phyloP scores from a whole-genome alignment of 2,329 filamentous ascomycete genomes.

The Dothideomycetes sp. region DNA sequence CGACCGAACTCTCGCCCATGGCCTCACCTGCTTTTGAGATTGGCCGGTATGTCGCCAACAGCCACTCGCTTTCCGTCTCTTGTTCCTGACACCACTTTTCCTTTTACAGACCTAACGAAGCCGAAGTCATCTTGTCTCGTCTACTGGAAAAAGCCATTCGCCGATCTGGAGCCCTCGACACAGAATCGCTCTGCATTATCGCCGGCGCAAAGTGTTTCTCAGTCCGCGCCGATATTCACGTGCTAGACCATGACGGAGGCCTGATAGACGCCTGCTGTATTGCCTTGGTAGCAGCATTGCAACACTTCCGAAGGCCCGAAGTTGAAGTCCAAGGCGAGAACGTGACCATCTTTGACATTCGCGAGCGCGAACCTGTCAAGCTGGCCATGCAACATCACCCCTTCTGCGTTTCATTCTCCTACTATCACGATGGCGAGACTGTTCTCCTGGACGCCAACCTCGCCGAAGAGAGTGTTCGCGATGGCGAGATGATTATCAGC shows the following conservation, averaged over 20 bases:
- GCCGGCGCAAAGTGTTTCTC: constrained; percentile 88
- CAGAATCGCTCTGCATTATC: constrained; percentile 88
- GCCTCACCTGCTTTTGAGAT: constrained; percentile 83
- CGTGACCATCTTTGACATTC: constrained; percentile 72
- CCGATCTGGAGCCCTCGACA: constrained; percentile 84
- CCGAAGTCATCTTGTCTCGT: constrained; percentile 76
- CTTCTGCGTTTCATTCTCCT: constrained; percentile 82
- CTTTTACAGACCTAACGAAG: constrained; percentile 56
- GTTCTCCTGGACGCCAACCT: constrained; percentile 63
- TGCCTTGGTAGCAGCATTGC: constrained; percentile 75
- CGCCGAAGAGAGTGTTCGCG: constrained; percentile 67
- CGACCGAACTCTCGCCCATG: constrained; percentile 86
- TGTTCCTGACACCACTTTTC: constrained; percentile 1
- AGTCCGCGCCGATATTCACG: constrained; percentile 82
- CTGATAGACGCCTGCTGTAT: constrained; percentile 80
- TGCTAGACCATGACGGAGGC: constrained; percentile 84
- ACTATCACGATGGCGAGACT: constrained; percentile 61
- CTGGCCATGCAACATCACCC: constrained; percentile 88
- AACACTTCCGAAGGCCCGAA: constrained; percentile 86
- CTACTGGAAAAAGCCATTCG: constrained; percentile 91
- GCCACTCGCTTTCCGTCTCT: constrained; percentile 6
- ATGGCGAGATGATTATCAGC: constrained; percentile 68
- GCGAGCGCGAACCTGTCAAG: constrained; percentile 82
- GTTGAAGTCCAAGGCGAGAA: constrained; percentile 76
- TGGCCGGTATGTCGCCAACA: constrained; percentile 48